phyloP scores from a whole-genome alignment of 305 asterid genomes.

The Petunia hybrid region DNA sequence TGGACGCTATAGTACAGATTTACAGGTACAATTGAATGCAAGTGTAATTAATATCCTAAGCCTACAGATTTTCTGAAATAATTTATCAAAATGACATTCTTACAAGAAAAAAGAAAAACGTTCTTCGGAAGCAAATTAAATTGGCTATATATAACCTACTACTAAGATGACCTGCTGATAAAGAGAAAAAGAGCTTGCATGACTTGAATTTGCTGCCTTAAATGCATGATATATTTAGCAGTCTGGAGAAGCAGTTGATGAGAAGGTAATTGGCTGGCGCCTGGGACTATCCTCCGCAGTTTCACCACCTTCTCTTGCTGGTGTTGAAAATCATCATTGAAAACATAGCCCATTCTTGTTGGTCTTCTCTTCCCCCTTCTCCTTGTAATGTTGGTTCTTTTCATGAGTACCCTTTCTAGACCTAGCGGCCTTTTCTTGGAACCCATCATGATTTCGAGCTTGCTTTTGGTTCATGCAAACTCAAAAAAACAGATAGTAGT shows the following conservation, averaged over 20 bases:
- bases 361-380: no score
- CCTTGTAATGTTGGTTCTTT: neutral
- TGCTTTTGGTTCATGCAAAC: conserved; percentile 10
- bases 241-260: conserved; percentile 12
- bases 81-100: neutral
- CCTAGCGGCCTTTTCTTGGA: neutral
- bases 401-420: neutral
- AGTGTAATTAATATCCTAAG: neutral
- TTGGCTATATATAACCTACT: neutral
- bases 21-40: conserved; percentile 11
- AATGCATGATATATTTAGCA: neutral
- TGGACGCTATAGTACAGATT: neutral
- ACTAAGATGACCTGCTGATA: neutral
- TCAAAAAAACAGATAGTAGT: neutral
- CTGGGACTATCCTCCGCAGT: conserved; percentile 26
- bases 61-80: neutral
- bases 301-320: conserved; percentile 11
- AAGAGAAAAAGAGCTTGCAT: conserved; percentile 19
- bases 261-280: conserved; percentile 13
- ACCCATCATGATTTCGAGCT: neutral
- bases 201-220: conserved; percentile 19
- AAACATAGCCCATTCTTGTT: conserved; percentile 21
- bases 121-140: neutral
- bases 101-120: neutral
- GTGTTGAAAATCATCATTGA: conserved; percentile 12